These are phyloP conservation scores for Canariomyces notabilis DNA, from an alignment of 2,329 filamentous ascomycete species.

Conservation along the genomic window DNA sequence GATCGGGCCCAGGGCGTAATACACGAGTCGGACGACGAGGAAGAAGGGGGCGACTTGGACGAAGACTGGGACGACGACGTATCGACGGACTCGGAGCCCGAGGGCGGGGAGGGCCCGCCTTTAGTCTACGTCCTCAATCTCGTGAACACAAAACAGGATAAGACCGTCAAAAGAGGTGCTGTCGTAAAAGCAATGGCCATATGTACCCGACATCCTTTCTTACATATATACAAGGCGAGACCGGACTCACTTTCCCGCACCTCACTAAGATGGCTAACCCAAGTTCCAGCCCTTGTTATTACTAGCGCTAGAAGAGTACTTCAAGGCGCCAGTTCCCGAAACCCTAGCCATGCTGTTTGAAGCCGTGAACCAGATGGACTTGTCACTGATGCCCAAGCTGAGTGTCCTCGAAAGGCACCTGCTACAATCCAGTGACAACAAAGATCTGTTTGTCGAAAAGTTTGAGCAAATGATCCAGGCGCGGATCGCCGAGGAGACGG, in stretches of 20 bases:
- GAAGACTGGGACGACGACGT: constrained; percentile 50
- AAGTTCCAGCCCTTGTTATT: constrained; percentile 73
- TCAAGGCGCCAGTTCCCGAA: constrained; percentile 82
- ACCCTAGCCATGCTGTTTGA: constrained; percentile 86
- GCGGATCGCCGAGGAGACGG: constrained; percentile 63
- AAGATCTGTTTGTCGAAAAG: constrained; percentile 95
- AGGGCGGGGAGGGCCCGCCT: constrained; percentile 76
- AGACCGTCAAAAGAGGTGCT: constrained; percentile 84
- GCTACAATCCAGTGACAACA: constrained; percentile 83
- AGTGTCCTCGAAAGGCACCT: constrained; percentile 80
- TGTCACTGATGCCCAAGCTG: constrained; percentile 85
- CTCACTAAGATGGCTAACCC: constrained; percentile 17
- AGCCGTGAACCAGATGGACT: constrained; percentile 92
- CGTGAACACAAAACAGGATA: constrained; percentile 97
- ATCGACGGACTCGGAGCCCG: constrained; percentile 57
- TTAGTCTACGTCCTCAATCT: constrained; percentile 95
- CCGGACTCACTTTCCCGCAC: neutral
- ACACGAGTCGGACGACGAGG: constrained; percentile 44
- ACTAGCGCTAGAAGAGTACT: constrained; percentile 92
- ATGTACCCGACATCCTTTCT: constrained; percentile 92
- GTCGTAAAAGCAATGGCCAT: constrained; percentile 98
- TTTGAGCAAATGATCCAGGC: constrained; percentile 92
- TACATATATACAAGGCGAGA: constrained; percentile 92
- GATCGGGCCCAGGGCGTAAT: constrained; percentile 38
- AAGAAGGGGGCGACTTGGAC: constrained; percentile 39